Conservation (phyloP, 495 filamentous ascomycete genomes). For the Halenospora varia region DNA sequence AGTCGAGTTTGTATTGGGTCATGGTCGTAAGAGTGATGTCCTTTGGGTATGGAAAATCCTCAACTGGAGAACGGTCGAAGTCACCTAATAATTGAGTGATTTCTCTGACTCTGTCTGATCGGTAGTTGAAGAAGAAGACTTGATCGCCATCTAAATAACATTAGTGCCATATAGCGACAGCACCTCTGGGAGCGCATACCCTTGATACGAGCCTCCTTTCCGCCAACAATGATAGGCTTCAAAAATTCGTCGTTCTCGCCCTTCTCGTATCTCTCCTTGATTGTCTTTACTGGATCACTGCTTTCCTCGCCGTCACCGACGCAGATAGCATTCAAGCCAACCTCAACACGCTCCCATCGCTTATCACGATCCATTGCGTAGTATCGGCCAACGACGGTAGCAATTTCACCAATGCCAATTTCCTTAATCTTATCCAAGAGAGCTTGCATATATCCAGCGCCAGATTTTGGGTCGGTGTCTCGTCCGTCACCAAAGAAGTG, state of each 20-base stretch:
- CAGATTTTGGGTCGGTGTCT: constrained; percentile 95
- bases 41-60: constrained; percentile 94
- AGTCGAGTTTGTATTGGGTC: constrained; percentile 98
- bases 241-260: constrained; percentile 95
- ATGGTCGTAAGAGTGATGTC: constrained; percentile 90
- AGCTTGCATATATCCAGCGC: constrained; percentile 78
- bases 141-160: constrained; percentile 69
- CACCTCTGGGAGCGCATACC: constrained; percentile 47
- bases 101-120: constrained; percentile 94
- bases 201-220: constrained; percentile 77
- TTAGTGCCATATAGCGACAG: too few relatives aligned
- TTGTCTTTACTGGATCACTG: constrained; percentile 78
- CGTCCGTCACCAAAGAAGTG: constrained; percentile 99
- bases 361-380: constrained; percentile 99
- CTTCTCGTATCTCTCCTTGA: constrained; percentile 82
- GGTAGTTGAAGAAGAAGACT: constrained; percentile 99
- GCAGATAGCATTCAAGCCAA: constrained; percentile 83
- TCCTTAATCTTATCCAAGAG: constrained; percentile 74
- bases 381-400: constrained; percentile 94
- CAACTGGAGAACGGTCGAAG: constrained; percentile 81
- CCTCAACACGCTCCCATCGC: constrained; percentile 91
- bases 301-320: constrained; percentile 81
- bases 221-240: constrained; percentile 93
- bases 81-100: constrained; percentile 91
- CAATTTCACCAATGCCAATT: constrained; percentile 79